These are phyloP conservation scores for Botrytis cinerea DNA, from an alignment of 2,329 filamentous ascomycete species.

Conservation along the genomic window DNA sequence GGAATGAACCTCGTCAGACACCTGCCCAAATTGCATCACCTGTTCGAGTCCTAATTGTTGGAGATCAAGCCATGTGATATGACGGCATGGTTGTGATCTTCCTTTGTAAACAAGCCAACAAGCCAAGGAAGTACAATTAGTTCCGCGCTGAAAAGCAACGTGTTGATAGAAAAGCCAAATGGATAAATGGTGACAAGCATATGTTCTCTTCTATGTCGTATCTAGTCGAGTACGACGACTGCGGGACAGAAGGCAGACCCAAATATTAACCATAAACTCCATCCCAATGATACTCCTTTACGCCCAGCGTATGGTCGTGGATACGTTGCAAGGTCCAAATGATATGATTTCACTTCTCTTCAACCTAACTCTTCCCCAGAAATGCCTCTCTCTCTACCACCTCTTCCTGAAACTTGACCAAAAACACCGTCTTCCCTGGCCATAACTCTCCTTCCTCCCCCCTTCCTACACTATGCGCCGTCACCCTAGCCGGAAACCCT, in stretches of 20 bases:
- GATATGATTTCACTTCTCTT: neutral
- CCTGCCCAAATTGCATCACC: neutral
- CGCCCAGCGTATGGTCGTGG: constrained; percentile 3
- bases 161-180: neutral
- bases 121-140: neutral
- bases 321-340: constrained; percentile 7
- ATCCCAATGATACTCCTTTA: neutral
- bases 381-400: constrained; percentile 90
- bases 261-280: constrained; percentile 9
- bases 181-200: neutral
- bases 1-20: neutral
- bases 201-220: neutral
- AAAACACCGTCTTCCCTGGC: constrained; percentile 93
- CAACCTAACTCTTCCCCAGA: constrained; percentile 56
- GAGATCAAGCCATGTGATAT: neutral
- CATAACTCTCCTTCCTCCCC: constrained; percentile 73
- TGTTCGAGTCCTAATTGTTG: neutral
- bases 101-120: neutral
- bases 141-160: neutral
- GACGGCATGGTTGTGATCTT: neutral
- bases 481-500: constrained; percentile 85
- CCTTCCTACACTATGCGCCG: constrained; percentile 75
- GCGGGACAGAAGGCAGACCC: neutral
- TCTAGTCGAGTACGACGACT: constrained; percentile 4
- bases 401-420: constrained; percentile 89